phyloP scores from a whole-genome alignment of 495 filamentous ascomycete species.

The Penicillium daleae region DNA sequence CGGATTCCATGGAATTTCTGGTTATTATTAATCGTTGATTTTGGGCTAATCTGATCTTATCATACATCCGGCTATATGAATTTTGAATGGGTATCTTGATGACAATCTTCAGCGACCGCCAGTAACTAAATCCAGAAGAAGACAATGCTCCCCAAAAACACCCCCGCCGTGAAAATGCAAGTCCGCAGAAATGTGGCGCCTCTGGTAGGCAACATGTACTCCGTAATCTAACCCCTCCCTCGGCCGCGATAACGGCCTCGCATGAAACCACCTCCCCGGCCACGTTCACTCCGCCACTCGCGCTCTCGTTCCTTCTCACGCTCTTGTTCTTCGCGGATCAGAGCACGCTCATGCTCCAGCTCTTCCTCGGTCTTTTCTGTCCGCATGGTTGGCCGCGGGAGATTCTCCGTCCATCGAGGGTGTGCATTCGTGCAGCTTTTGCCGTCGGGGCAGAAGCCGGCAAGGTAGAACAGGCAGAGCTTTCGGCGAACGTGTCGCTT shows the following conservation, averaged over 20 bases:
- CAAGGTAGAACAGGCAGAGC: constrained; percentile 84
- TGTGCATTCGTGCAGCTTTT: constrained; percentile 79
- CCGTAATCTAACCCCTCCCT: constrained; percentile 51
- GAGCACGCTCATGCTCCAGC: constrained; percentile 58
- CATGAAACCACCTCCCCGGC: constrained; percentile 53
- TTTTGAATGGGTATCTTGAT: constrained; percentile 24
- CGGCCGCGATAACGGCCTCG: constrained; percentile 52
- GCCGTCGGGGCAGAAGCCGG: constrained; percentile 93
- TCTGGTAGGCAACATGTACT: constrained; percentile 1
- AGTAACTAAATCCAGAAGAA: constrained; percentile 6
- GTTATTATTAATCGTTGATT: background rate
- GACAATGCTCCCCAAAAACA: constrained; percentile 7
- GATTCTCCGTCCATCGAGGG: constrained; percentile 70
- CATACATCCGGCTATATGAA: constrained; percentile 3
- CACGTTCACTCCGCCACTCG: constrained; percentile 54
- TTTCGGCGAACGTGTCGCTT: constrained; percentile 79
- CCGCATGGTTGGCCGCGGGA: constrained; percentile 72
- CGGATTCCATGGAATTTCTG: background rate
- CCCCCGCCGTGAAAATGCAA: constrained; percentile 22
- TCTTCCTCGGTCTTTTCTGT: constrained; percentile 65
- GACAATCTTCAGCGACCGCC: background rate
- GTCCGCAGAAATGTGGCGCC: background rate
- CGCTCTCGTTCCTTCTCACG: constrained; percentile 54
- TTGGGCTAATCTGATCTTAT: background rate
- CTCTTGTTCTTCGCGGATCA: constrained; percentile 58